A percentile compares a stretch with the other conserved stretches of the same genome.
Evolutionary conservation across 768 basidiomycete genomes (phyloP).

Genomic region (Pleurotus ostreatus): DNA sequence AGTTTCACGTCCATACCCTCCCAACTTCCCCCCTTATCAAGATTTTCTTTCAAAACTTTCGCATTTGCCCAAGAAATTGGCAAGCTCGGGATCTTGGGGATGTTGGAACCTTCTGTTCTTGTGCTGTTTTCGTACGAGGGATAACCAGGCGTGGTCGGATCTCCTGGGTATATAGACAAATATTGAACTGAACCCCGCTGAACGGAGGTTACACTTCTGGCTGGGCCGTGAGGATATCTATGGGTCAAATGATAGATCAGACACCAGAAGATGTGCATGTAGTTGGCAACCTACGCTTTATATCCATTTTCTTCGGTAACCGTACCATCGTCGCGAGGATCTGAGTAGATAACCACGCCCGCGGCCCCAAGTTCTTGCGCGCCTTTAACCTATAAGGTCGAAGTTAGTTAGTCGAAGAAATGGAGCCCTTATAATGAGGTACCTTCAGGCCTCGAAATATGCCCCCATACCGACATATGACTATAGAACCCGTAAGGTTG

Average conservation of each 20-base stretch:
- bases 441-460: slow-evolving; percentile 71
- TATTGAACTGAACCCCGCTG: slow-evolving; percentile 69
- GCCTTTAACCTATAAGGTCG: slow-evolving; percentile 40
- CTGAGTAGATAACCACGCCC: slow-evolving; percentile 59
- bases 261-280: neutral
- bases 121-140: slow-evolving; percentile 68
- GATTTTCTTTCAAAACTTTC: slow-evolving; percentile 45
- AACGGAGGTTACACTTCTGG: slow-evolving; percentile 55
- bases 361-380: slow-evolving; percentile 64
- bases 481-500: slow-evolving; percentile 54
- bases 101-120: slow-evolving; percentile 41
- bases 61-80: slow-evolving; percentile 70
- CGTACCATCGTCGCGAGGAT: slow-evolving; percentile 60
- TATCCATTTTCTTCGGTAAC: slow-evolving; percentile 60
- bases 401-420: neutral
- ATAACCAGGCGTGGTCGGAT: slow-evolving; percentile 43
- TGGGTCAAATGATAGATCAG: neutral
- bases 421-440: slow-evolving; percentile 1
- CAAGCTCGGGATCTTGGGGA: slow-evolving; percentile 55
- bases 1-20: slow-evolving; percentile 43
- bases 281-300: slow-evolving; percentile 27
- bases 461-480: slow-evolving; percentile 54
- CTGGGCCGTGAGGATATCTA: slow-evolving; percentile 66
- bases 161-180: slow-evolving; percentile 52
- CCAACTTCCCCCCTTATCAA: slow-evolving; percentile 37